Evolutionary conservation across 768 basidiomycete genomes (phyloP), one percentile per base, ranked within the genome.

Genomic region (Pisolithus orientalis): DNA sequence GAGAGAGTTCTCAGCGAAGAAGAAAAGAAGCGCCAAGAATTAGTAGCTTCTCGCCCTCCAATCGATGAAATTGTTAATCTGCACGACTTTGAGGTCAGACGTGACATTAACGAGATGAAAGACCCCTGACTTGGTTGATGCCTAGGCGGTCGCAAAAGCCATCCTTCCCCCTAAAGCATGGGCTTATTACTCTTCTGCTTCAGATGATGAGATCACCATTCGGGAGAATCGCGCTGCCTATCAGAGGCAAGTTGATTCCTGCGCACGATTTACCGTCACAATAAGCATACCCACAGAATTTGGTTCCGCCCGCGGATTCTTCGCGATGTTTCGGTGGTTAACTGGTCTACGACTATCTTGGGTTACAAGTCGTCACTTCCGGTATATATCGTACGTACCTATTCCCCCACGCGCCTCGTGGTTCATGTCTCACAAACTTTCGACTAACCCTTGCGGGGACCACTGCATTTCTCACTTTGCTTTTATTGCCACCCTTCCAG

Each of bases 121-220:
- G 17, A 14, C 27, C 13, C 27, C 17, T 45, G 44, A 45, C 14
- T 14, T 25, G 6, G 5, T 14, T 24, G 16, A n/a, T 17, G 29
- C 25, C 49, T 34, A 90, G 87, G 79, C 85, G 11, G 83, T 96
- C 47, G 91, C 91, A 3, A 87, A 79, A 67, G 73, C 77, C 57
- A 84, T 87, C 10, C 83, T 96, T 71, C 70, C 83, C 2, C 82
- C 84, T 32, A 88, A 89, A 63, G 90, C 89, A 1, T 94, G 93
- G 92, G 91, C 91, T 2, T 92, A 92, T 65, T 92, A 94, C 62
- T 90, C 86, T 0, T 91, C 89, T 8, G 91, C 90, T 13, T 83
- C 93, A 6, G 93, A 95, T 65, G 92, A 94, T 59, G 90, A 94
- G 70, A 89, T 91, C 46, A 91, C 90, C 34, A 74, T 80, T 53